phyloP scores from a whole-genome alignment of 1,284 basidiomycete genomes.

The Earliella scabrosa region DNA sequence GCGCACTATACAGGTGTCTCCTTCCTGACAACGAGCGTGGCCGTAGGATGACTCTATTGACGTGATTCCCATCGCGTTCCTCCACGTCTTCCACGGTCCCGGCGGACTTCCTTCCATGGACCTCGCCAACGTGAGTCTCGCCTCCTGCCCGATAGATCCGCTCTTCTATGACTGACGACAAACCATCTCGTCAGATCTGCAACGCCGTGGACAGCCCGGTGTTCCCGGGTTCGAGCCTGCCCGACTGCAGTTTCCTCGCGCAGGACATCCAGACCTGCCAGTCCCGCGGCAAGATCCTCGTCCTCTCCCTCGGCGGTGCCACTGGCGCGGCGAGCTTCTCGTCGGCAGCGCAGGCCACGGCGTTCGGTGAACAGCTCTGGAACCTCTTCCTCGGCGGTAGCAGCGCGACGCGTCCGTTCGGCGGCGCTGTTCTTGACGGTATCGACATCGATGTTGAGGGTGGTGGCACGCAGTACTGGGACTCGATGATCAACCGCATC shows the following conservation, averaged over 20 bases:
- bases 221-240: constrained; percentile 60
- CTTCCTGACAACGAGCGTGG: background rate
- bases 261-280: constrained; percentile 62
- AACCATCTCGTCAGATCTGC: too few species aligned
- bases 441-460: constrained; percentile 76
- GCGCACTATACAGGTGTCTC: constrained; percentile 34
- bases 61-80: constrained; percentile 62
- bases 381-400: constrained; percentile 67
- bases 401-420: constrained; percentile 61
- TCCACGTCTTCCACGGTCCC: constrained; percentile 48
- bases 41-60: constrained; percentile 61
- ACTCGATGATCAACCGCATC: constrained; percentile 58
- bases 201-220: constrained; percentile 55
- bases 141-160: background rate
- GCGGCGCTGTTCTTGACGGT: constrained; percentile 67
- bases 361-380: constrained; percentile 66
- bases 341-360: constrained; percentile 53
- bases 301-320: constrained; percentile 66
- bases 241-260: constrained; percentile 55
- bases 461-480: constrained; percentile 51
- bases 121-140: constrained; percentile 55
- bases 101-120: constrained; percentile 61
- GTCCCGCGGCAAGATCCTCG: constrained; percentile 65
- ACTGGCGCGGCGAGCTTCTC: constrained; percentile 55
- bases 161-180: background rate